Evolutionary conservation across 2,329 filamentous ascomycete genomes (phyloP), one percentile per base, ranked within the genome.

Genomic region (Xylariales sp.): DNA sequence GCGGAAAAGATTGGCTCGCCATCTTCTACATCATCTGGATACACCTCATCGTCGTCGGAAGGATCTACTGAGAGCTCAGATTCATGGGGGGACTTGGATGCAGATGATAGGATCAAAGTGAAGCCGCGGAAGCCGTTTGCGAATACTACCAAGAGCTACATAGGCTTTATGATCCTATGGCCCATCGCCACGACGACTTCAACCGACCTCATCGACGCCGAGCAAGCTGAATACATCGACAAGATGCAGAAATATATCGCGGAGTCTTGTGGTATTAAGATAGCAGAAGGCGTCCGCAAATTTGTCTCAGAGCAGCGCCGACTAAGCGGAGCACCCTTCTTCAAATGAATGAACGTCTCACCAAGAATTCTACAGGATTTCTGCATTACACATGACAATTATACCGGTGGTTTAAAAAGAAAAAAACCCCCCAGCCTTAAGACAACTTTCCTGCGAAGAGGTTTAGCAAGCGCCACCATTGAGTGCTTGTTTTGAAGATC

Each of bases 161-260:
- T 37, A 10, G 34, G 34, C 6, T 19, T 37, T 13, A 37, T 37
- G 34, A 37, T 37, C 12, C 20, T 38, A 5, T 38, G 27, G 27
- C 36, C 36, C 11, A 11, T 38, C 7, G 27, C 27, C 12, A 32
- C 36, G 11, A 19, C 28, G 8, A 29, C 36, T 13, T n/a, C 36
- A 2, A 38, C 27, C 14, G 36, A 38, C n/a, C 29, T 38, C 6
- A 16, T 38, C n/a, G 20, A 23, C n/a, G 27, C 17, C 8, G 27
- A 38, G 14, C 27, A 38, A 20, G 30, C 32, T 17, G 17, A 24
- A 13, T 31, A 30, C 19, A 38, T 38, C 20, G 24, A 19, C 17
- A n/a, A 19, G 12, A 24, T 38, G 36, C 14, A 23, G n/a, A 13
- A 30, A 16, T 38, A 32, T 31, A 32, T 38, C 18, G 27, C 27